Evolutionary conservation across 2,329 filamentous ascomycete genomes (phyloP).

Genomic region (Exophiala mesophila): DNA sequence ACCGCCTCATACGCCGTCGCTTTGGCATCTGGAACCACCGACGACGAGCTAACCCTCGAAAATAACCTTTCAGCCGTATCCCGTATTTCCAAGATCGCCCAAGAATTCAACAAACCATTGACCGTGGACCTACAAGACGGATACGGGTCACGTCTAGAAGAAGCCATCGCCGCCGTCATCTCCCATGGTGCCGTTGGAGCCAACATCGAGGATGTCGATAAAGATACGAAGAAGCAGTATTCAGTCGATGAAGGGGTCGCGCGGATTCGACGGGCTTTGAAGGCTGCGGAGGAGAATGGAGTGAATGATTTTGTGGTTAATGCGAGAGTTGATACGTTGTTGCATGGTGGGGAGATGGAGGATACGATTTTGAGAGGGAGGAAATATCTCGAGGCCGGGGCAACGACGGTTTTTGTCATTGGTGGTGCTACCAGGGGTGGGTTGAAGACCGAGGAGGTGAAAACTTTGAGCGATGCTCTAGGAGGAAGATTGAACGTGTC

Average conservation of each 20-base stretch:
- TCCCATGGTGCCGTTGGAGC: slow-evolving; percentile 50
- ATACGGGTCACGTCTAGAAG: slow-evolving; percentile 47
- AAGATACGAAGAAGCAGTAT: slow-evolving; percentile 33
- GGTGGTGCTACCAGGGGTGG: slow-evolving; percentile 42
- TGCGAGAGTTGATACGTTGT: slow-evolving; percentile 55
- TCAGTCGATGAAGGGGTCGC: slow-evolving; percentile 40
- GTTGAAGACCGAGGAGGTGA: slow-evolving; percentile 44
- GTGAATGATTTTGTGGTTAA: slow-evolving; percentile 56
- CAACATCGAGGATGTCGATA: slow-evolving; percentile 53
- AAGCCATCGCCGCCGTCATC: slow-evolving; percentile 45
- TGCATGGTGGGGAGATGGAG: slow-evolving; percentile 35
- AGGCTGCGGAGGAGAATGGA: slow-evolving; percentile 43
- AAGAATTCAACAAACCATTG: slow-evolving; percentile 43
- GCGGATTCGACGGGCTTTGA: slow-evolving; percentile 43
- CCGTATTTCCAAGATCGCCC: slow-evolving; percentile 42
- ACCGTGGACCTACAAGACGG: slow-evolving; percentile 59
- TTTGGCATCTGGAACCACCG: slow-evolving; percentile 39
- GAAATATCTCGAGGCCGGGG: slow-evolving; percentile 55
- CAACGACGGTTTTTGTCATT: slow-evolving; percentile 58
- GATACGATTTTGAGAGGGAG: slow-evolving; percentile 52
- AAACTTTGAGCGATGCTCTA: slow-evolving; percentile 45
- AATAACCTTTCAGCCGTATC: slow-evolving; percentile 42
- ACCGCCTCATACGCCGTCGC: slow-evolving; percentile 52
- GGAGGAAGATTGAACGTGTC: slow-evolving; percentile 47
- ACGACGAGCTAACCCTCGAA: slow-evolving; percentile 47